These are phyloP conservation scores for Polytrichum formosum DNA, from an alignment of 225 moss, liverwort and hornwort species.

Conservation along the genomic window DNA sequence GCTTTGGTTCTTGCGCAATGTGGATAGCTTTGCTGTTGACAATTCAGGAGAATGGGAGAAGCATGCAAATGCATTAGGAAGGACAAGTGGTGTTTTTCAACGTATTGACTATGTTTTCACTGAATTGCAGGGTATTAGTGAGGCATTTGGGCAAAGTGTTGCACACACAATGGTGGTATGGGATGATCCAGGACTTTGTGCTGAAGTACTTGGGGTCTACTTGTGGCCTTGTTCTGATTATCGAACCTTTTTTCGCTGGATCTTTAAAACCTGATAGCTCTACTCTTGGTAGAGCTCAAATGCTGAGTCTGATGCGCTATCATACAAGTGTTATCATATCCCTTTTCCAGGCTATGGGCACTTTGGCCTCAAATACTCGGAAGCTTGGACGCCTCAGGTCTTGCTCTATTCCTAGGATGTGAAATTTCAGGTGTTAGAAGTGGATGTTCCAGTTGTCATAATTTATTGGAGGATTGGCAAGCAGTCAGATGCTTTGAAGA, in stretches of 20 bases:
- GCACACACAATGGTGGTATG: slow-evolving; percentile 99
- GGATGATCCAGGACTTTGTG: slow-evolving; percentile 98
- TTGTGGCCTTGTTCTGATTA: slow-evolving; percentile 96
- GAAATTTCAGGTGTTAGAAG: too few species aligned
- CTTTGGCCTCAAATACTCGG: slow-evolving; percentile 80
- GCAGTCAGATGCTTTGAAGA: too few species aligned
- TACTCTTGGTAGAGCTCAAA: slow-evolving; percentile 87
- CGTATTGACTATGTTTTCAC: background rate
- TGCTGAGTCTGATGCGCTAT: slow-evolving; percentile 96
- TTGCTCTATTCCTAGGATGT: slow-evolving; percentile 17
- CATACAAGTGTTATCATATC: slow-evolving; percentile 98
- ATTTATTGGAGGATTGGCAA: too few species aligned
- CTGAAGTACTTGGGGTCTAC: slow-evolving; percentile 96
- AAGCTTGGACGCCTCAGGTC: slow-evolving; percentile 92
- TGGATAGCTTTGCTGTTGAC: too few species aligned
- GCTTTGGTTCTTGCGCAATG: too few species aligned
- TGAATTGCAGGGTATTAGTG: slow-evolving; percentile 60
- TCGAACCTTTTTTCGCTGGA: slow-evolving; percentile 92
- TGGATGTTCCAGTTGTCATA: too few species aligned
- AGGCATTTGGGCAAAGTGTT: slow-evolving; percentile 75
- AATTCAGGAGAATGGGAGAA: too few species aligned
- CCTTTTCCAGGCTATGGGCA: slow-evolving; percentile 90
- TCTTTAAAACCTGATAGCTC: slow-evolving; percentile 77
- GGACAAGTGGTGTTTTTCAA: too few species aligned
- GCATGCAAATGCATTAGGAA: too few species aligned